phyloP scores from a whole-genome alignment of 768 basidiomycete genomes.

The Kwoniella bestiolae region DNA sequence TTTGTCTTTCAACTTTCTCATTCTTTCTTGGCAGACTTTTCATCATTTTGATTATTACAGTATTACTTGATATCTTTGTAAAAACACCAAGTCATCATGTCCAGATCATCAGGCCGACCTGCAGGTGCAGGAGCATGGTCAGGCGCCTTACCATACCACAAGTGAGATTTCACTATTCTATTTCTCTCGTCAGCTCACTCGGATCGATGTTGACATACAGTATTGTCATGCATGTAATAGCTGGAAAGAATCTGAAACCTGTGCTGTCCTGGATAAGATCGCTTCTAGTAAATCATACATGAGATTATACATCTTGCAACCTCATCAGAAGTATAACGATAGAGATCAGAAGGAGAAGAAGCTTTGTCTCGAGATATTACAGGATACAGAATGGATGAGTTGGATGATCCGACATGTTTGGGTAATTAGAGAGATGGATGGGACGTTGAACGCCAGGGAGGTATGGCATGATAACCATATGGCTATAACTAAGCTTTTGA shows the following conservation, averaged over 20 bases:
- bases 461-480: not conserved
- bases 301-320: not conserved
- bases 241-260: not conserved
- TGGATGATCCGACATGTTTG: slow-evolving; percentile 9
- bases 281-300: not conserved
- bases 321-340: not conserved
- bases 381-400: slow-evolving; percentile 5
- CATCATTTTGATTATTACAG: too few relatives aligned
- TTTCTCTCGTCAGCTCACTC: not conserved
- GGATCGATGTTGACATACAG: not conserved
- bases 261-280: not conserved
- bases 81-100: too few relatives aligned
- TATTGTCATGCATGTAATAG: too few relatives aligned
- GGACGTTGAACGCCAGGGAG: not conserved
- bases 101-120: not conserved
- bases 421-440: not conserved
- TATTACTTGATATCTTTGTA: too few relatives aligned
- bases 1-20: too few relatives aligned
- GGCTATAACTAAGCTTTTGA: not conserved
- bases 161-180: not conserved
- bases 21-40: too few relatives aligned
- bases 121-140: not conserved
- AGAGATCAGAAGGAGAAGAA: not conserved
- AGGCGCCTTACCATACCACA: not conserved
- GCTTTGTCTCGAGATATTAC: not conserved